Evolutionary conservation across 306 rosid genomes (phyloP).

Genomic region (Potentilla sterilis): DNA sequence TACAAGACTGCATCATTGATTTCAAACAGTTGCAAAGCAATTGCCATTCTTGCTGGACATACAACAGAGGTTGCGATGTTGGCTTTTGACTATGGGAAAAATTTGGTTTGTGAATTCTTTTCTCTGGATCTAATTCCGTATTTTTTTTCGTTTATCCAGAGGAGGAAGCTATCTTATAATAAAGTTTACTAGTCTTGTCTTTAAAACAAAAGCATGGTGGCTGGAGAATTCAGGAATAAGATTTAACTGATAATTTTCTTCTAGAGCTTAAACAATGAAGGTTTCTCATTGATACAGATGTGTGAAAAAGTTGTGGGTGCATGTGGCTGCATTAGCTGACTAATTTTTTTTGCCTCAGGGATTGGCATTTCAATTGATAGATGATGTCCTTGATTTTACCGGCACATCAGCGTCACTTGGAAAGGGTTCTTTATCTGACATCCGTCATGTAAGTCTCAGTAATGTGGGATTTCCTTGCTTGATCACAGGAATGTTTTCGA

Average conservation of each 20-base stretch:
- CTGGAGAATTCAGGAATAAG: background rate
- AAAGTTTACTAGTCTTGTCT: conserved; percentile 3
- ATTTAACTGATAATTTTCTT: background rate
- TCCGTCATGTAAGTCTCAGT: conserved; percentile 60
- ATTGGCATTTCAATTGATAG: conserved; percentile 88
- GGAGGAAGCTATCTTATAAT: conserved; percentile 12
- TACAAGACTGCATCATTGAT: conserved; percentile 95
- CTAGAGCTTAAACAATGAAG: background rate
- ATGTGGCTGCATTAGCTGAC: background rate
- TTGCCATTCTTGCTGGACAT: conserved; percentile 95
- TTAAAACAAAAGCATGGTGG: conserved; percentile 5
- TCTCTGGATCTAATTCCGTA: background rate
- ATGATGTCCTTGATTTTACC: conserved; percentile 89
- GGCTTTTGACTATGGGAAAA: conserved; percentile 90
- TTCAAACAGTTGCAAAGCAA: conserved; percentile 94
- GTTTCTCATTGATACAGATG: background rate
- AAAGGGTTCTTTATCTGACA: conserved; percentile 92
- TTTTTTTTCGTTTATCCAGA: background rate
- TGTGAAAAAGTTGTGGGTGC: background rate
- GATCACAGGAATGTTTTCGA: background rate
- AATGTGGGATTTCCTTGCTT: conserved; percentile 17
- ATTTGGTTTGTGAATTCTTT: conserved; percentile 71
- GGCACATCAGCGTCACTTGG: conserved; percentile 92
- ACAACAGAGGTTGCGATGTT: conserved; percentile 76
- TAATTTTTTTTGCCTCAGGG: conserved; percentile 55